Base-by-base conservation (phyloP, 2,329 filamentous ascomycete genomes). In the Thermothelomyces thermophilus region DNA sequence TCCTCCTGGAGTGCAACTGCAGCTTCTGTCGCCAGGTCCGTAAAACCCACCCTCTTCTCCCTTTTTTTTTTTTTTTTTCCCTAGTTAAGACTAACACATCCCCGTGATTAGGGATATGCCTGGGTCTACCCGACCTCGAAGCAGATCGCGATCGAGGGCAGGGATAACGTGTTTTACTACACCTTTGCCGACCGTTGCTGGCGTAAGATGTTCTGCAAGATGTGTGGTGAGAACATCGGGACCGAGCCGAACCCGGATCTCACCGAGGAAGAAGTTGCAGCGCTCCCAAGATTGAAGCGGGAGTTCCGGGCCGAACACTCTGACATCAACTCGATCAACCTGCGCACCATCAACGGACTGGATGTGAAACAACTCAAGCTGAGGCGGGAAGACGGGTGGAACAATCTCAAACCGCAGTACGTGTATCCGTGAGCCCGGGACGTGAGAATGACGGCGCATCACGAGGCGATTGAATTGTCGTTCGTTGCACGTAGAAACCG, bases 131-230 rank as follows among this genome's bases (percentile, higher is more conserved):
- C 70, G 6, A 51, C 52, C 3, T 56, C 55, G 3, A 61, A 67
- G 10, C 66, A 73, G 42, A 63, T 74, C n/a, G 63, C 62, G 10
- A 55, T 77, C 41, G 55, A 70, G 24, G 62, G 72, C 59, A 50
- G 58, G 50, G 68, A 70, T 22, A 67, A 73, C 52, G 62, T 75
- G 5, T 57, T 55, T 3, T 54, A 53, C 2, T 76, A 76, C 60
- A 9, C 45, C 7, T 73, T 74, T 54, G 60, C 52, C 19, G 46
- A 48, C 20, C 53, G 55, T 2, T 16, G 68, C 3, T 56, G 64
- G 36, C 53, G 49, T 51, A 77, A 76, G 66, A 60, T 59, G 1
- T 78, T 78, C 53, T 79, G 75, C 65, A 69, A 67, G 56, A 67
- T 48, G 10, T 79, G 75, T 56, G 74, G 73, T 50, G 67, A 76